Evolutionary conservation across 1,284 basidiomycete species (phyloP).

Genomic region (Violaceomyces palustris): DNA sequence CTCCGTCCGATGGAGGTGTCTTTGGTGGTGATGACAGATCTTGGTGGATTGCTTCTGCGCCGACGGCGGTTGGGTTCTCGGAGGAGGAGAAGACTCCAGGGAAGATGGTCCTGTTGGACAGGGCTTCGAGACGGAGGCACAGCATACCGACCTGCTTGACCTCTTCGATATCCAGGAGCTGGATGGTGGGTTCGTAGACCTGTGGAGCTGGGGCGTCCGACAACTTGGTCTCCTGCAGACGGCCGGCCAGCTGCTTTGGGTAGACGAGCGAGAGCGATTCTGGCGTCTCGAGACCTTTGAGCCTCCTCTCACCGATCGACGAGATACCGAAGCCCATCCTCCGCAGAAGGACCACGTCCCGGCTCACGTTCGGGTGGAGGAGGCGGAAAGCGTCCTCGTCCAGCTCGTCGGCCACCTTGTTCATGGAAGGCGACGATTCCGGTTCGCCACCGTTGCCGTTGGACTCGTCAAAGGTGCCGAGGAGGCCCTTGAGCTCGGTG

Average conservation of each 20-base stretch:
- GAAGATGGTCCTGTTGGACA: constrained; percentile 64
- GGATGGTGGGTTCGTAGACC: constrained; percentile 55
- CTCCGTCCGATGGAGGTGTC: no score
- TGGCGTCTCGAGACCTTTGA: constrained; percentile 77
- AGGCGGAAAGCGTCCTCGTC: constrained; percentile 51
- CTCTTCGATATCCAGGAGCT: constrained; percentile 68
- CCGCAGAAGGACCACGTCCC: constrained; percentile 65
- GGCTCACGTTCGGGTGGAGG: constrained; percentile 50
- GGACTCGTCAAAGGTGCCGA: constrained; percentile 35
- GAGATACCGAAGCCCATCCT: constrained; percentile 70
- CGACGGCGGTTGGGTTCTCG: neutral
- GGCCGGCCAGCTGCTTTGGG: constrained; percentile 69
- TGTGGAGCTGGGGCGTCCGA: constrained; percentile 51
- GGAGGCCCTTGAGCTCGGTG: constrained; percentile 38
- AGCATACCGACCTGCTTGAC: constrained; percentile 71
- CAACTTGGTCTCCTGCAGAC: constrained; percentile 63
- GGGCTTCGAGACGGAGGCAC: constrained; percentile 75
- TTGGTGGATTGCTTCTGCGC: neutral
- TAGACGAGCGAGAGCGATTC: constrained; percentile 82
- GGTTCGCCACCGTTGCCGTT: constrained; percentile 4
- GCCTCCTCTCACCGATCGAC: constrained; percentile 78
- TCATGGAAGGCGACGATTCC: neutral
- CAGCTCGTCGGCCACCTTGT: constrained; percentile 27
- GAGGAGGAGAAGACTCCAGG: constrained; percentile 42
- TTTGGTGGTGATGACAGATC: no score